Evolutionary conservation across 148 eudicot genomes (phyloP), one percentile per base, ranked within the genome.

Genomic region (Rheum nobile): DNA sequence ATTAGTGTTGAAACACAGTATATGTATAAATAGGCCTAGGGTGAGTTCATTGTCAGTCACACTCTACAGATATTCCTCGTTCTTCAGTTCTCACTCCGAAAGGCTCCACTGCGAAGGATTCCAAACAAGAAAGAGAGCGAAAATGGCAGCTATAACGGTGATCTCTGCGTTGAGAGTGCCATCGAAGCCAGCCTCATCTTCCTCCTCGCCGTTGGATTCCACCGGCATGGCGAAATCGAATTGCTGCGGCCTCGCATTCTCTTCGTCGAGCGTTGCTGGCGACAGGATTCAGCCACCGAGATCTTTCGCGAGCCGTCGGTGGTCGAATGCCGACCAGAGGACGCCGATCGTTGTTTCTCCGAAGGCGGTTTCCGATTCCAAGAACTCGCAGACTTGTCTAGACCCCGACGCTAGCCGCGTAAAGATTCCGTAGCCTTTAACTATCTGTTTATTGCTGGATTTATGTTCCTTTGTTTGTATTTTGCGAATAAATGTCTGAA

Each of bases 321-420:
- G 22, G 78, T 16, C 80, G 81, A 39, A 79, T 10, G 11, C 7
- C 5, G 71, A 26, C 3, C 11, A 14, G 19, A 82, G 83, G 57
- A 10, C 74, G 52, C 79, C 92, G n/a, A 8, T 82, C 0, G 32
- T 85, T 6, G 88, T 89, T 14, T 85, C 90, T 22, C 97, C 95
- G 3, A 88, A 83, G 75, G 93, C 91, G 3, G 98, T 94, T 52
- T 94, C 98, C 0, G 98, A 94, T 83, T 91, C 97, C 4, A 78
- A 83, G 79, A 94, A 91, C 77, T 94, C 98, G 42, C 98, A 94
- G 88, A 94, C 98, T 41, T 94, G 98, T 77, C 97, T 94, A 29
- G 97, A 94, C 74, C 98, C 98, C 76, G 98, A 94, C 78, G 98
- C 98, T 35, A 94, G 97, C 80, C 83, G 85, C 26, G 98, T 94